Evolutionary conservation across 106 monocot species (phyloP), one percentile per base, ranked within the genome.

Genomic region (Gastrodia elata): DNA sequence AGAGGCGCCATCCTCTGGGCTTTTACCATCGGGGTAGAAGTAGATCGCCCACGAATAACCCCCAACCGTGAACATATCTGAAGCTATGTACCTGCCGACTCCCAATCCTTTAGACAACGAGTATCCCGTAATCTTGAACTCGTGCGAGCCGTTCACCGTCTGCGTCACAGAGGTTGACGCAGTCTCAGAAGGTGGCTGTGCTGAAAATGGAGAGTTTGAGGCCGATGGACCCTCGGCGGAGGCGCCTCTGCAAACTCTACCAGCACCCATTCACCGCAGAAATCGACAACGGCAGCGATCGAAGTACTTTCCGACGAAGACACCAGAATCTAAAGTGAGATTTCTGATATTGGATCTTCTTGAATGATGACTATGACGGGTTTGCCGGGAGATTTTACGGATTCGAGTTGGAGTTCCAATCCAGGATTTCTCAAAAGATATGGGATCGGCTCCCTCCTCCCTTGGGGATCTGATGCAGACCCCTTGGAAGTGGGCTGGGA

Each of bases 11-110:
- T 78, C 77, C 37, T 72, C 76, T 5, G 49, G 34, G 38, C 70
- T 77, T 64, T 49, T 69, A 32, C 82, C 82, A 26, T 72, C 57
- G 3, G 77, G 70, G 55, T 71, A 83, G 75, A 64, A 83, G 4
- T 34, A 48, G 65, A 83, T 57, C 32, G 71, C 78, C 79, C 79
- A 83, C 3, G 64, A 25, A 71, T 68, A 78, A 0, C 82, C 82
- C 57, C 74, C 82, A 25, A 74, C 82, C 35, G 32, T 16, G 68
- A 82, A 78, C 25, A 10, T 36, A 24, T 68, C 77, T 15, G 78
- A 78, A 7, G 33, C 30, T 68, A 74, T 33, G 65, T 42, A 26
- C 33, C 48, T 68, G 7, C 73, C 74, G 28, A 43, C n/a, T 8
- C 64, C 69, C 39, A 78, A 6, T 18, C 70, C 68, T 33, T 78